Evolutionary conservation across 331 rosid genomes (phyloP).

Genomic region (Malus hybrid): DNA sequence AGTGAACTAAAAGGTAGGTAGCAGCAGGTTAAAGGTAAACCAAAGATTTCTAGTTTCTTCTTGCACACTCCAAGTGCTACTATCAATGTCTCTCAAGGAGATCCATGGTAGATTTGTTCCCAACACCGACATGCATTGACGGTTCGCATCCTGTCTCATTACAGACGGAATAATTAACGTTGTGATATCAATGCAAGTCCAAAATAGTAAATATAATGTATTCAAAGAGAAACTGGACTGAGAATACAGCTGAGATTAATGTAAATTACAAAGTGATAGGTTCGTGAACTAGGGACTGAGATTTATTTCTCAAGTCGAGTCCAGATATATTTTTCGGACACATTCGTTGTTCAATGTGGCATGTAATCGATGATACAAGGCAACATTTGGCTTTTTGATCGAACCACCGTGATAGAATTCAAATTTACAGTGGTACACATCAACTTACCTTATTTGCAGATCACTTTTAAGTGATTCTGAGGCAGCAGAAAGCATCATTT

Average conservation of each 20-base stretch:
- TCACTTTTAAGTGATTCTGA: constrained; percentile 41
- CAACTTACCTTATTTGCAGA: constrained; percentile 27
- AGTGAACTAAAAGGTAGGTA: not conserved
- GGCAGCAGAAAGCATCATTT: constrained; percentile 54
- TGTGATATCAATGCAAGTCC: not conserved
- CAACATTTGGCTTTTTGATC: not conserved
- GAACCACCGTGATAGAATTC: not conserved
- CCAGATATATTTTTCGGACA: not conserved
- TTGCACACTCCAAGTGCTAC: not conserved
- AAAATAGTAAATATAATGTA: not conserved
- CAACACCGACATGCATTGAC: not conserved
- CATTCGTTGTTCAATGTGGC: not conserved
- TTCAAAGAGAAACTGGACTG: not conserved
- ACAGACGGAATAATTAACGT: not conserved
- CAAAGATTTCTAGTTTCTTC: not conserved
- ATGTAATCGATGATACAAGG: not conserved
- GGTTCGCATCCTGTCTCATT: not conserved
- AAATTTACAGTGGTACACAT: not conserved
- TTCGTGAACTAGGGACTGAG: too few species aligned
- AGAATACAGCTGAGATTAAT: not conserved
- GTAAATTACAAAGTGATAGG: not conserved
- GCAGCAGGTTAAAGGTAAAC: not conserved
- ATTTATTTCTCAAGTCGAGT: too few species aligned
- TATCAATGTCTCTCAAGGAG: not conserved
- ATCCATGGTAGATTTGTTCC: not conserved